phyloP scores from a whole-genome alignment of 139 green algal species.

The Pleodorina starrii region DNA sequence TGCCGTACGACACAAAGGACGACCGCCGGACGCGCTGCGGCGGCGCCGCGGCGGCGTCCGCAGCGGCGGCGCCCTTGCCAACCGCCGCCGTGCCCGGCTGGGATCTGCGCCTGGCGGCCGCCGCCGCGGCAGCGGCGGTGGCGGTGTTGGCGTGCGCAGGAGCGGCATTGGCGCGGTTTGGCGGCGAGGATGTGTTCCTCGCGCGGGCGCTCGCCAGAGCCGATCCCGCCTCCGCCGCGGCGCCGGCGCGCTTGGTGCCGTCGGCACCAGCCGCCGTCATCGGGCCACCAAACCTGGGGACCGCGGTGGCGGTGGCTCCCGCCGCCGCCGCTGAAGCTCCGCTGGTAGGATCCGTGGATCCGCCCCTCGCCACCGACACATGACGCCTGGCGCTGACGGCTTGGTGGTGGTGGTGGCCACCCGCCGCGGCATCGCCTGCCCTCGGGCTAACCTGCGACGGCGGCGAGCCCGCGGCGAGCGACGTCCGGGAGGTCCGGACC shows the following conservation, averaged over 20 bases:
- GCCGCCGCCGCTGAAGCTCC: not conserved
- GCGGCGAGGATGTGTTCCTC: too few species aligned
- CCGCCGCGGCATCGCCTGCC: not conserved
- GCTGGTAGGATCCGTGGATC: not conserved
- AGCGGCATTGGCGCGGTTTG: too few species aligned
- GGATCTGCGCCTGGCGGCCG: not conserved
- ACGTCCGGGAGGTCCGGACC: not conserved
- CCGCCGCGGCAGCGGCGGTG: not conserved
- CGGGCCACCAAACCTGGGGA: too few species aligned
- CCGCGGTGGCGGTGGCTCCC: not conserved
- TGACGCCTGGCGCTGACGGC: not conserved
- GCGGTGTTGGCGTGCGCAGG: not conserved
- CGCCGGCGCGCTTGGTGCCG: too few species aligned
- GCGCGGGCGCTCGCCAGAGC: too few species aligned
- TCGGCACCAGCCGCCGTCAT: too few species aligned
- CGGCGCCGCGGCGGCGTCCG: not conserved
- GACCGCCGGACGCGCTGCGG: constrained; percentile 11
- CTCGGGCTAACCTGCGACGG: not conserved
- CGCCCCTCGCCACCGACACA: not conserved
- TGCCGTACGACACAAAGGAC: constrained; percentile 20
- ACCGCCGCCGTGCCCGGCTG: not conserved
- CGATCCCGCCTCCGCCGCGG: too few species aligned
- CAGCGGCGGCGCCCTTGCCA: not conserved
- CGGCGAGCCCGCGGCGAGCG: not conserved
- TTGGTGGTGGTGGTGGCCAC: too few species aligned